A percentile compares a stretch with the other conserved stretches of the same genome.
phyloP scores from a whole-genome alignment of 208 protist genomes.

The Strigomonas culicis region DNA sequence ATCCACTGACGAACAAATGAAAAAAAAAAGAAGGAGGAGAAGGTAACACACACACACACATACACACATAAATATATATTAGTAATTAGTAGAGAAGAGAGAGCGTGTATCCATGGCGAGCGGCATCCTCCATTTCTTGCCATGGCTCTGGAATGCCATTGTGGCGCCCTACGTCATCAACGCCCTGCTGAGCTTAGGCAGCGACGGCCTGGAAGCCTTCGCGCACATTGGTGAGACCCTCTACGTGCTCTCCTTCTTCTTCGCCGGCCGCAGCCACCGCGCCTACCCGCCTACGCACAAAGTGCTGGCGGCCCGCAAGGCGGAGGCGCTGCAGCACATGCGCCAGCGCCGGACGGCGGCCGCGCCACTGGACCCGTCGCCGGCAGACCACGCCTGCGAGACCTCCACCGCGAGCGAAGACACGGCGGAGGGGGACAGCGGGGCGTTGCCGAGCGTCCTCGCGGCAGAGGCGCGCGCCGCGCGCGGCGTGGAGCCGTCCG shows the following conservation, averaged over 20 bases:
- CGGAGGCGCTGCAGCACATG: constrained; percentile 8
- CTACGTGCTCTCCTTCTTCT: constrained; percentile 58
- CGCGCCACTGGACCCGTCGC: background rate
- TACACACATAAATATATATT: background rate
- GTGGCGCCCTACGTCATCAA: constrained; percentile 48
- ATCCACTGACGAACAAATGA: background rate
- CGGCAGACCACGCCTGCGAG: background rate
- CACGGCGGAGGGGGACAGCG: background rate
- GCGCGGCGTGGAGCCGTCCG: background rate
- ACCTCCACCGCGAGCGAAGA: background rate
- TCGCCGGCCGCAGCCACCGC: constrained; percentile 68
- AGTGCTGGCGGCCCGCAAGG: background rate
- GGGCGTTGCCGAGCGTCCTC: background rate
- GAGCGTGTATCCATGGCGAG: constrained; percentile 14
- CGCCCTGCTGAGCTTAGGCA: constrained; percentile 36
- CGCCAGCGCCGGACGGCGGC: background rate
- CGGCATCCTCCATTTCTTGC: constrained; percentile 21
- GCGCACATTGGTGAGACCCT: constrained; percentile 40
- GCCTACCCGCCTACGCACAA: constrained; percentile 42
- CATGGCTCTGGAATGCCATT: constrained; percentile 42
- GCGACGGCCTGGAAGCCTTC: constrained; percentile 57
- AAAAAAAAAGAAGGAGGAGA: constrained; percentile 1
- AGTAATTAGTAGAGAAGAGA: background rate
- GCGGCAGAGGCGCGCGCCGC: background rate
- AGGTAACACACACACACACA: background rate